Base-by-base conservation (phyloP, 2,329 filamentous ascomycete species). In the Colletotrichum lentis region DNA sequence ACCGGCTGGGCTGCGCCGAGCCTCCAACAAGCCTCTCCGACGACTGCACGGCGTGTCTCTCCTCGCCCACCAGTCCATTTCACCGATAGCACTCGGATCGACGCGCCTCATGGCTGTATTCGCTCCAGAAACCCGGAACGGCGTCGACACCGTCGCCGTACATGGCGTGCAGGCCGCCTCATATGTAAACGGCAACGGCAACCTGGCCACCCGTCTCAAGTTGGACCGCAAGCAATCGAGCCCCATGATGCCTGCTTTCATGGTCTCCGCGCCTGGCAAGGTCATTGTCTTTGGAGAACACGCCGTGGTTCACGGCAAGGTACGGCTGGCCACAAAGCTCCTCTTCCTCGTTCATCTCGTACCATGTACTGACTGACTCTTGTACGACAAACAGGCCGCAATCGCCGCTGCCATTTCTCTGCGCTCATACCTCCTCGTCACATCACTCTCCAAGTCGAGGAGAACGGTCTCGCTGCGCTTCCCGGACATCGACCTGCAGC, bases 271-370 rank as follows among this genome's bases (percentile, higher is more conserved):
- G 2, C 96, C 96, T 0, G 96, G 95, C 71, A 99, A 99, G 79
- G 96, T 97, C 76, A 99, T 99, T 78, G 93, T 98, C 61, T 98
- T 95, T 81, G 96, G 96, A 72, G 96, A 99, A 79, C 96, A 99
- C 82, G 92, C 96, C 2, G 96, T 98, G n/a, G 96, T 99, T 22
- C 89, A 99, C 76, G 94, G 94, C 76, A 98, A 97, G 87, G 91
- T 92, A 81, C 64, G 80, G 73, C 54, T 65, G 55, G 24, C 46
- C 16, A 18, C 37, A 44, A 49, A 46, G 24, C 3, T 49, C 62
- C 66, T 69, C 69, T 46, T 55, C 22, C 41, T 62, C 18, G 16
- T 16, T 37, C 44, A 44, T n/a, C 16, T 67, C 44, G 44, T 52
- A n/a, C 12, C 39, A 55, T 31, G 44, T 31, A 18, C 46, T 65